Evolutionary conservation across 2,329 filamentous ascomycete species (phyloP), one percentile per base, ranked within the genome.

Genomic region (Calonectria naviculata): DNA sequence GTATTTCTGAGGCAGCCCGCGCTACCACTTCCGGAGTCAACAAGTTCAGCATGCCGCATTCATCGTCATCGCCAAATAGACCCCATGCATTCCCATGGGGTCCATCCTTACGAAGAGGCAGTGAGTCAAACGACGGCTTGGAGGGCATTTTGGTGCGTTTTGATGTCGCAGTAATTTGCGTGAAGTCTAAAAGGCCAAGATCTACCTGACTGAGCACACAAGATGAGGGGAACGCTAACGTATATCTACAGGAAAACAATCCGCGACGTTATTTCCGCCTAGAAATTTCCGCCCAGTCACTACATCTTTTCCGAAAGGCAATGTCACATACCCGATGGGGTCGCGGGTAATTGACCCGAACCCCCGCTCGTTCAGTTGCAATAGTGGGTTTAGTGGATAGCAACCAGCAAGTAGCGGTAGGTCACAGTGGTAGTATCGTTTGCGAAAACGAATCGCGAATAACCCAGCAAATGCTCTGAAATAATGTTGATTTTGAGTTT

Each of bases 81-180:
- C 88, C 88, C 89, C 89, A 91, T 7, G 89, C 87, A 68, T 90
- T 90, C 9, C 87, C 86, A 3, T 80, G 83, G 8, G 88, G 87
- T 0, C 87, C 87, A 67, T 83, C 78, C 56, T 86, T 85, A 67
- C 84, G 83, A 1, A 90, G 82, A 0, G 88, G 88, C 0, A 90
- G 85, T 4, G 83, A 80, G 8, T 85, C 80, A 71, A 89, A 89
- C 0, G 79, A 62, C 0, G 80, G 80, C 31, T 74, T 70, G 7
- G 63, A 29, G 1, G 63, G 29, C 68, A 70, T 70, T 34, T 58
- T 41, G 2, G 31, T 19, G 17, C n/a, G 2, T 49, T 54, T 56
- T 36, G 9, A 10, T 2, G 31, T 41, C 15, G 17, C 10, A 19
- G 4, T 47, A 5, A n/a, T 65, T 31, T 13, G 4, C 10, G 28